A percentile compares a stretch with the other conserved stretches of the same genome.
Conservation (phyloP, 805 yeast species). For the Sugiyamaella qingdaonensis region DNA sequence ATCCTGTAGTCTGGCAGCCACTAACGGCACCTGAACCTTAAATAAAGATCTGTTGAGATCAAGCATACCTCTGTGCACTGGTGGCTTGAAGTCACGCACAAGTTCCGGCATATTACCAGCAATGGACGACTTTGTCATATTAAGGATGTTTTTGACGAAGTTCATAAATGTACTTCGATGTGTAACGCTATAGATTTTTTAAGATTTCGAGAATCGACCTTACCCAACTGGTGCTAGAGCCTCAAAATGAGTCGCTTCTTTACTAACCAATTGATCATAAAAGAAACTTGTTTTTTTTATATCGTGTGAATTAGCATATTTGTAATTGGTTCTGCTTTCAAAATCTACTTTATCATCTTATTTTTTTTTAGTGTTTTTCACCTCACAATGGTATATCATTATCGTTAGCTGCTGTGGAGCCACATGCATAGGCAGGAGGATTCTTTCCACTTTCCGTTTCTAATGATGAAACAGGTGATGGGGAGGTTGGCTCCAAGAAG, state of each 20-base stretch:
- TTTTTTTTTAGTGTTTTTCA: too few relatives aligned
- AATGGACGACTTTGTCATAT: background rate
- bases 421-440: too few relatives aligned
- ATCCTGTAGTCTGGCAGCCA: constrained; percentile 67
- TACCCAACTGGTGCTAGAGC: background rate
- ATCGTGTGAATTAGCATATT: too few relatives aligned
- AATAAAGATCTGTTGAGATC: constrained; percentile 66
- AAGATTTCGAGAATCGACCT: background rate
- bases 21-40: constrained; percentile 49
- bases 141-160: background rate
- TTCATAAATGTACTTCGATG: background rate
- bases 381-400: too few relatives aligned
- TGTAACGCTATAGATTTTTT: background rate
- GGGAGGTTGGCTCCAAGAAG: too few relatives aligned
- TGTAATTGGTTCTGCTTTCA: too few relatives aligned
- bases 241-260: background rate
- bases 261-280: background rate
- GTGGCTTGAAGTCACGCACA: constrained; percentile 44
- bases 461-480: too few relatives aligned
- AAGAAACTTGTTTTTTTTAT: too few relatives aligned
- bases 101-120: background rate
- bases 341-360: too few relatives aligned
- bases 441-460: too few relatives aligned
- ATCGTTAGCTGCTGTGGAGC: too few relatives aligned
- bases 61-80: constrained; percentile 61